Percentiles rank a stretch among this genome's conserved stretches.
Evolutionary conservation across 352 stramenopile species (phyloP).

Genomic region (Pythium folliculosum): DNA sequence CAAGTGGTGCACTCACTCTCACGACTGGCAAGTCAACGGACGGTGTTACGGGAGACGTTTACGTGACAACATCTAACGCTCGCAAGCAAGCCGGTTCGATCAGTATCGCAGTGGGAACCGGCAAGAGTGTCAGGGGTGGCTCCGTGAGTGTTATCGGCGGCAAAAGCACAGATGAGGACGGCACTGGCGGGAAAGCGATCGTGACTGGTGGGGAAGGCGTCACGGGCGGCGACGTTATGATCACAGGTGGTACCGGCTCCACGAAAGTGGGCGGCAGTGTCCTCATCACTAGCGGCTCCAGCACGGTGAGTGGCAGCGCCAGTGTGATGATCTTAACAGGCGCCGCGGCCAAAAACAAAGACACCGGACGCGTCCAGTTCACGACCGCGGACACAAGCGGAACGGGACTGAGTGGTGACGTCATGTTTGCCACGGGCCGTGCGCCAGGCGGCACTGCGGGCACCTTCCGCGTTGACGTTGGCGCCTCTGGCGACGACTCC

Average conservation of each 20-base stretch:
- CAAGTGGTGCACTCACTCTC: conserved; percentile 23
- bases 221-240: conserved; percentile 31
- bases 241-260: conserved; percentile 27
- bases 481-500: conserved; percentile 30
- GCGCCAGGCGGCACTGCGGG: conserved; percentile 33
- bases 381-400: conserved; percentile 26
- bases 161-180: conserved; percentile 29
- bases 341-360: conserved; percentile 22
- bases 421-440: conserved; percentile 38
- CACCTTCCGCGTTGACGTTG: conserved; percentile 41
- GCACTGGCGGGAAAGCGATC: conserved; percentile 35
- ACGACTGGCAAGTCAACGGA: conserved; percentile 6
- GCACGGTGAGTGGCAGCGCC: conserved; percentile 15
- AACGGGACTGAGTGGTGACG: conserved; percentile 41
- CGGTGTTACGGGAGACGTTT: conserved; percentile 32
- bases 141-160: conserved; percentile 30
- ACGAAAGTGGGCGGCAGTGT: conserved; percentile 28
- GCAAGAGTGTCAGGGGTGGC: conserved; percentile 18
- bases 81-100: conserved; percentile 31
- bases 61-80: conserved; percentile 32
- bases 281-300: conserved; percentile 29
- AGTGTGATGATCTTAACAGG: conserved; percentile 32
- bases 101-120: conserved; percentile 32
- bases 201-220: conserved; percentile 32
- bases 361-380: conserved; percentile 40